Conservation (phyloP, 805 yeast species). For the Myxozyma neotropica region DNA sequence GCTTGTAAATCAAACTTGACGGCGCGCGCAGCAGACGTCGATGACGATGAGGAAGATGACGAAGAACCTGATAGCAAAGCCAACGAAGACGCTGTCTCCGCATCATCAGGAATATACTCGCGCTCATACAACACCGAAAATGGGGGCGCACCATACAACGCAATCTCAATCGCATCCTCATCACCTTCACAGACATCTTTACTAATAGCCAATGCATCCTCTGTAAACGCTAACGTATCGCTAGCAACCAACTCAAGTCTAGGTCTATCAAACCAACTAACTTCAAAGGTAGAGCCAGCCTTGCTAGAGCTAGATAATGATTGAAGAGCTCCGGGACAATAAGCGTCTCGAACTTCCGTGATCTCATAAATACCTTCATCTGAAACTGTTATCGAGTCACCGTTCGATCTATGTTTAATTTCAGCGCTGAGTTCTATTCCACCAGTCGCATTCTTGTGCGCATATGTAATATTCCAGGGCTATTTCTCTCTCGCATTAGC, state of each 20-base stretch:
- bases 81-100: conserved; percentile 39
- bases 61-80: conserved; percentile 60
- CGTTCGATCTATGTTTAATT: conserved; percentile 27
- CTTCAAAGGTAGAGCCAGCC: conserved; percentile 43
- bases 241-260: conserved; percentile 46
- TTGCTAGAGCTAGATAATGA: conserved; percentile 41
- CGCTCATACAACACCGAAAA: conserved; percentile 25
- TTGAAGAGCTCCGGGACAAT: conserved; percentile 50
- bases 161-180: conserved; percentile 54
- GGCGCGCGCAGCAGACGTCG: neutral
- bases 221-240: conserved; percentile 36
- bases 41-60: conserved; percentile 41
- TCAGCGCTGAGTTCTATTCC: conserved; percentile 2
- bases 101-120: conserved; percentile 8
- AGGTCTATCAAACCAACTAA: conserved; percentile 54
- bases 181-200: conserved; percentile 52
- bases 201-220: conserved; percentile 40
- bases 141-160: conserved; percentile 47
- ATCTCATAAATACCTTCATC: conserved; percentile 55
- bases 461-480: conserved; percentile 49
- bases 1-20: conserved; percentile 47
- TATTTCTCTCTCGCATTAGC: neutral
- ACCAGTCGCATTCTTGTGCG: conserved; percentile 6
- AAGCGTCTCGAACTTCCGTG: conserved; percentile 51
- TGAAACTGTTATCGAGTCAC: conserved; percentile 43